Percentiles rank a stretch among this genome's conserved stretches.
Evolutionary conservation across 148 eudicot genomes (phyloP).

Genomic region (Vaccinium vitisidaea): DNA sequence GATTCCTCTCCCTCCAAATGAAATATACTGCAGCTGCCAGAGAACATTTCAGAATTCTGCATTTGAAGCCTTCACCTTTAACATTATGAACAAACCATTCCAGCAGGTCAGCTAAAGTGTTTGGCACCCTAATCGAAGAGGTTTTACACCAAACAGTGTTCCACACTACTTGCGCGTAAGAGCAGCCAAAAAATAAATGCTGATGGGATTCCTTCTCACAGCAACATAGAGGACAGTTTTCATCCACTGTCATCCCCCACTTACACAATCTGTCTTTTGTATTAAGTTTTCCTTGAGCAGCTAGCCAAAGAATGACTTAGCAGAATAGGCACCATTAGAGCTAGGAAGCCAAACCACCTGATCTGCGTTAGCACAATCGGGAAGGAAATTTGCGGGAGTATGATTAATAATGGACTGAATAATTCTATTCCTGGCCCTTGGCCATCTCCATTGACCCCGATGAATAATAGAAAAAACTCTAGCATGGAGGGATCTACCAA

Average conservation of each 20-base stretch:
- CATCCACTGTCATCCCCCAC: background rate
- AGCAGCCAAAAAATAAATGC: background rate
- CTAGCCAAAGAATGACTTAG: background rate
- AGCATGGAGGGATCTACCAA: no score
- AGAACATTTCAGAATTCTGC: background rate
- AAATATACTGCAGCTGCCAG: background rate
- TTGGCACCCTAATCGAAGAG: background rate
- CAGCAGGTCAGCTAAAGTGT: background rate
- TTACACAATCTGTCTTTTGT: background rate
- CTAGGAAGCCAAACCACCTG: no score
- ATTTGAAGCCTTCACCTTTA: background rate
- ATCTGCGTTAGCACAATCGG: no score
- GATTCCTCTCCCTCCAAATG: background rate
- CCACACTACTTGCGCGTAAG: background rate
- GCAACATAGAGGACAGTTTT: background rate
- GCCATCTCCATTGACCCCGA: no score
- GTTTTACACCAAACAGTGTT: background rate
- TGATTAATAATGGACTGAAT: no score
- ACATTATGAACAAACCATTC: background rate
- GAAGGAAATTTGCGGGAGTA: no score
- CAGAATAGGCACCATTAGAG: background rate
- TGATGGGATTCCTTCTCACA: background rate
- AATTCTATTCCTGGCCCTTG: no score
- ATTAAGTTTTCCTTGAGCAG: background rate
- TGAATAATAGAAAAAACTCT: no score